A percentile compares a stretch with the other conserved stretches of the same genome.
Conservation (phyloP, 192 early-diverging fungal genomes). For the Coemansia sp. region DNA sequence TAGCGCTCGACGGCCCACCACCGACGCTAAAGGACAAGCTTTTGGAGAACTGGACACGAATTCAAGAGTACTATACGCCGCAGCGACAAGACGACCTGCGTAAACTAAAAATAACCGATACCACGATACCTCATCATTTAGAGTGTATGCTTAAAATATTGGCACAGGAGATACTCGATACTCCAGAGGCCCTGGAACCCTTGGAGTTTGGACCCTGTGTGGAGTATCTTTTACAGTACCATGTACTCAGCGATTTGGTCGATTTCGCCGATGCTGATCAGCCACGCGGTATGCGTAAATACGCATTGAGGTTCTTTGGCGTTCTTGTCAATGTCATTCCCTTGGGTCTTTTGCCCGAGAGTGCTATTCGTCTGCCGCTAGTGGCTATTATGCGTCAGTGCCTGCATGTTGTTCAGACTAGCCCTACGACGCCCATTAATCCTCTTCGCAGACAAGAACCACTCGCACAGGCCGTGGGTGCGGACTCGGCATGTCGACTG, state of each 20-base stretch:
- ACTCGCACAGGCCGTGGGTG: not conserved
- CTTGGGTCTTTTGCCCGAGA: slow-evolving; percentile 46
- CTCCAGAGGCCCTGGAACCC: slow-evolving; percentile 18
- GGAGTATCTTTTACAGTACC: slow-evolving; percentile 52
- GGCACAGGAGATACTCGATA: slow-evolving; percentile 27
- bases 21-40: slow-evolving; percentile 39
- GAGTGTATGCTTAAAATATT: slow-evolving; percentile 37
- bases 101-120: slow-evolving; percentile 22
- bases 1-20: slow-evolving; percentile 33
- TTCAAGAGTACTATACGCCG: slow-evolving; percentile 44
- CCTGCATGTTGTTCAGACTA: slow-evolving; percentile 32
- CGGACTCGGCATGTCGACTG: slow-evolving; percentile 16
- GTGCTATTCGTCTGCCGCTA: slow-evolving; percentile 49
- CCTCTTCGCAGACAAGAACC: slow-evolving; percentile 26
- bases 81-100: slow-evolving; percentile 29
- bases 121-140: slow-evolving; percentile 49
- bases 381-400: slow-evolving; percentile 49
- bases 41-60: slow-evolving; percentile 47
- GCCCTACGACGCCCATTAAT: slow-evolving; percentile 29
- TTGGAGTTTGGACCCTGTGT: slow-evolving; percentile 51
- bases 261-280: slow-evolving; percentile 46
- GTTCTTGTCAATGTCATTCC: slow-evolving; percentile 35
- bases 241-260: slow-evolving; percentile 45
- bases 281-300: slow-evolving; percentile 45
- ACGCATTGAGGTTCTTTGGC: slow-evolving; percentile 50